A percentile compares a stretch with the other conserved stretches of the same genome.
Conservation (phyloP, 495 filamentous ascomycete genomes). For the Neurospora sublineolata region DNA sequence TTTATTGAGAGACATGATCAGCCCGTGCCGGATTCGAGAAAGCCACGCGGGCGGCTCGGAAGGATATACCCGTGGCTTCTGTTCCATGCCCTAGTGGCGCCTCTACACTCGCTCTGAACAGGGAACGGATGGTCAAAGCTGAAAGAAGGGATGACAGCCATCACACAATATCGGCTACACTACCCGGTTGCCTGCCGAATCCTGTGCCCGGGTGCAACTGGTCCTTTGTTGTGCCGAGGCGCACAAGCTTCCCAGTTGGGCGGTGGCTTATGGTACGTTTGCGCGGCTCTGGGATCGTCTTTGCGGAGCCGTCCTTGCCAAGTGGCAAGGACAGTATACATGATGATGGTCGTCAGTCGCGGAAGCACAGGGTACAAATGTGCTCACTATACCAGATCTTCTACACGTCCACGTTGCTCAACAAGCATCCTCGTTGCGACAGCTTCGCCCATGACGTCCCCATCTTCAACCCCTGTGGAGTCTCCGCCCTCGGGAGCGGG, state of each 20-base stretch:
- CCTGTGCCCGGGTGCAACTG: neutral
- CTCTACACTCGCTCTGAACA: neutral
- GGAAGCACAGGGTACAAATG: neutral
- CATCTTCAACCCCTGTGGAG: neutral
- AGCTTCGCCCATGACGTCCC: neutral
- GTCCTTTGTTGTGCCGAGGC: neutral
- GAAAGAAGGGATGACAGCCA: neutral
- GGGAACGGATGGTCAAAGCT: neutral
- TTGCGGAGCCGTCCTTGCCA: neutral
- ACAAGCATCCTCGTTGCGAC: neutral
- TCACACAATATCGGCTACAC: neutral
- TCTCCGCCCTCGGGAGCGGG: neutral
- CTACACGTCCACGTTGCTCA: neutral
- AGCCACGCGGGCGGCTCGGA: neutral
- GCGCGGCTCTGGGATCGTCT: neutral
- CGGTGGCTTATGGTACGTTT: neutral
- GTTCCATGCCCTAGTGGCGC: neutral
- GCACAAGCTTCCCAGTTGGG: neutral
- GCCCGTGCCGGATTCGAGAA: neutral
- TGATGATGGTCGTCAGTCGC: neutral
- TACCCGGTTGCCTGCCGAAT: neutral
- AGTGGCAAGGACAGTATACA: neutral
- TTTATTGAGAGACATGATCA: neutral
- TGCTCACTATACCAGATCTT: neutral
- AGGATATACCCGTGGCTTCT: neutral